Evolutionary conservation across 352 stramenopile species (phyloP), one percentile per base, ranked within the genome.

Genomic region (Elongisporangium prolatum): DNA sequence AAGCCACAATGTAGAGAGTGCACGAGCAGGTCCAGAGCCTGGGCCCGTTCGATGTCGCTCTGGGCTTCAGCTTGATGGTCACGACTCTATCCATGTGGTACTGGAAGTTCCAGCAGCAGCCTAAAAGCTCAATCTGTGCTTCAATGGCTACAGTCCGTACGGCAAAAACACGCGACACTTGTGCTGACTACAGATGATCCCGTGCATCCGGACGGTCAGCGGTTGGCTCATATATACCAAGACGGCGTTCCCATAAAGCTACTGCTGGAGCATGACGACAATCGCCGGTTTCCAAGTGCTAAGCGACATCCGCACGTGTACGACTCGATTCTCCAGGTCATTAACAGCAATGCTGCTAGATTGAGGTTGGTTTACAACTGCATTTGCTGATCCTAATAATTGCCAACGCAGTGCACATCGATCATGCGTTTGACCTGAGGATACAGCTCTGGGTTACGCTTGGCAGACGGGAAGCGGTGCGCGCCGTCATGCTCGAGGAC

Each of bases 21-120:
- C 61, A 77, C 22, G 50, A 62, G 13, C 56, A 81, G 55, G 49
- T 84, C 2, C 52, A 61, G 6, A 21, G 59, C 20, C 48, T 73
- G 17, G 73, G 68, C 2, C 66, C 75, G 17, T 74, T 78, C 28
- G 75, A 86, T 49, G 67, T 77, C 37, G 65, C 77, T 4, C 50
- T 81, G 16, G 72, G 74, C 14, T 86, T 86, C 52, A 69, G 63
- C 1, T 54, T 68, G 48, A 50, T 84, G 44, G 49, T 70, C 17
- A 74, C 71, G 4, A 58, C 70, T n/a, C 62, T 77, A 1, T 59
- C 65, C 17, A 68, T 68, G 55, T 61, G 64, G 40, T 72, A 69
- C 40, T 40, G 28, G 28, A 40, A 40, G 28, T 34, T 70, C 34
- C 48, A 59, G 24, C 61, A 65, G 52, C 50, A 75, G 51, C 65